Percentiles rank a stretch among this genome's conserved stretches.
Conservation (phyloP, 805 yeast genomes). For the Tetrapisispora iriomotensis region DNA sequence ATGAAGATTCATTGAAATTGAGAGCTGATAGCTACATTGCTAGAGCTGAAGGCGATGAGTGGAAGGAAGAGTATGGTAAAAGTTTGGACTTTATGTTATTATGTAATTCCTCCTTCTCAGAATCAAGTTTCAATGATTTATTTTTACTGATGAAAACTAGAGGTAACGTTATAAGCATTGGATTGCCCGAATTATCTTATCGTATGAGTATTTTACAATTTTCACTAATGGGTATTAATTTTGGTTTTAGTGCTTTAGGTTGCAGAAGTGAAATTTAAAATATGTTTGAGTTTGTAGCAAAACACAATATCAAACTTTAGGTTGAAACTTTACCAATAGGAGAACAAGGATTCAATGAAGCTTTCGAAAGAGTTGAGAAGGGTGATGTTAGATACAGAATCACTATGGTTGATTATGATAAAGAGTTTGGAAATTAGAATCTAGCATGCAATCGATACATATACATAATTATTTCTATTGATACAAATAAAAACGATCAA, state of each 20-base stretch:
- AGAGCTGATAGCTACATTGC: constrained; percentile 50
- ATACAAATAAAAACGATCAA: too few species aligned
- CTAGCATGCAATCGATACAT: too few species aligned
- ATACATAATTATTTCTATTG: too few species aligned
- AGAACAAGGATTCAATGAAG: constrained; percentile 35
- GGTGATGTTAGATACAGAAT: constrained; percentile 49
- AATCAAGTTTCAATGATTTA: constrained; percentile 31
- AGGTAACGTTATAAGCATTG: constrained; percentile 30
- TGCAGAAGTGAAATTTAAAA: constrained; percentile 36
- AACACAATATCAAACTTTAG: constrained; percentile 41
- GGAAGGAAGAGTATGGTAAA: constrained; percentile 29
- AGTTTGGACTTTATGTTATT: constrained; percentile 39
- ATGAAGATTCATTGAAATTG: constrained; percentile 38
- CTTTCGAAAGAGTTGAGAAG: constrained; percentile 37
- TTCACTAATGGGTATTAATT: constrained; percentile 14
- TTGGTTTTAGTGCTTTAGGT: constrained; percentile 34
- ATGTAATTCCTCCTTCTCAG: constrained; percentile 38
- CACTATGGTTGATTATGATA: constrained; percentile 41
- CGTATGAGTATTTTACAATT: constrained; percentile 9
- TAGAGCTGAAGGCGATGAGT: constrained; percentile 38
- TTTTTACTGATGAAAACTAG: constrained; percentile 22
- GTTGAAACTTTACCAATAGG: constrained; percentile 41
- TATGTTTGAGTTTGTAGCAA: constrained; percentile 40
- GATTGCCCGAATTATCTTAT: constrained; percentile 14
- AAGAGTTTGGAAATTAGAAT: constrained; percentile 16